Evolutionary conservation across 2,329 filamentous ascomycete genomes (phyloP), one percentile per base, ranked within the genome.

Genomic region (Anthostomella pinea): DNA sequence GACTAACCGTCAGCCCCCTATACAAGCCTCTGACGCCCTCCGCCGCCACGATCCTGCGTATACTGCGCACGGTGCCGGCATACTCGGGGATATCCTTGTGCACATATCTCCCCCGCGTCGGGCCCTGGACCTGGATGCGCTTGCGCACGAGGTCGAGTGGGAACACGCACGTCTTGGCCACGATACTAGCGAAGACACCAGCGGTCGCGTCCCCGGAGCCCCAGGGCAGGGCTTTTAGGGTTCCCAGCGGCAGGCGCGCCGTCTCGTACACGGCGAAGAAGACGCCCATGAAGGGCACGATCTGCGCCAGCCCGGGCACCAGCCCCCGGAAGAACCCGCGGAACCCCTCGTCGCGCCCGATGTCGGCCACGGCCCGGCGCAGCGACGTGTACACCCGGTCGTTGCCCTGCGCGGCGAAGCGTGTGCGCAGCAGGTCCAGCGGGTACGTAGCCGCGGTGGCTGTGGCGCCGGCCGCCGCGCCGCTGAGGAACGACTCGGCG

Each of bases 261-360:
- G 75, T 72, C 63, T 98, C 93, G 66, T 97, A 98, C 25, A 81
- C 77, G 21, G 86, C 78, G 65, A 98, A 98, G 69, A 98, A 97
- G 3, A 95, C 72, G 10, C 93, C 93, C 93, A 98, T 98, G 61
- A 91, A 95, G 2, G 93, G 93, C 8, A 95, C 79, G 31, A 97
- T 93, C 67, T 96, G 90, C 17, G 74, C 83, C 15, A 97, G 69
- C 0, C 84, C 88, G 2, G 91, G 90, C 2, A 77, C 77, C 21
- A 95, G 69, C 3, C 93, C 93, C 31, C 88, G 85, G 63, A 95
- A 98, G 67, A 95, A 97, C 0, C 93, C 93, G 4, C 63, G 62
- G 0, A 67, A 52, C 0, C 93, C 93, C 66, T 98, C 93, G 43
- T 85, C 74, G 4, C 71, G 71, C 11, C 72, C 68, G 50, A 98